Percentiles rank a stretch among this genome's conserved stretches.
Conservation (phyloP, 805 yeast species). For the Kazachstania bromeliacearum region DNA sequence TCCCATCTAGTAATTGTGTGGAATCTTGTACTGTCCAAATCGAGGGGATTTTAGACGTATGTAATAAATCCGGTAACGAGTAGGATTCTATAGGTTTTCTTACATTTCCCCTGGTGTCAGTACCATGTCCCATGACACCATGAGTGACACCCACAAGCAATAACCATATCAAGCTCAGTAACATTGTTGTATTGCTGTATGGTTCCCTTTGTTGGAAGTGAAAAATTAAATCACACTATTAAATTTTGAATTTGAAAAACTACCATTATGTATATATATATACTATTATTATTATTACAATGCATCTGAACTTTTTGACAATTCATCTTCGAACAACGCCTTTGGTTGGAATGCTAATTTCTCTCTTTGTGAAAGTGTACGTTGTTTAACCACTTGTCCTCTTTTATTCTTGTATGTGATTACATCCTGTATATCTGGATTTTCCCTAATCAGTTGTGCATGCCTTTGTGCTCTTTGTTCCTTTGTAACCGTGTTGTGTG, state of each 20-base stretch:
- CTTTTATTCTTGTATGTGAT: conserved; percentile 29
- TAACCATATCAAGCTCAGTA: too few species aligned
- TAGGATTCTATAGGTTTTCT: conserved; percentile 13
- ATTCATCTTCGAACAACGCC: conserved; percentile 17
- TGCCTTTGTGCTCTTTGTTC: conserved; percentile 11
- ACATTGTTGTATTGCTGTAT: too few species aligned
- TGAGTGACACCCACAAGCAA: too few species aligned
- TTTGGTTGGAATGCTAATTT: conserved; percentile 23
- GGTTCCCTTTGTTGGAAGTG: too few species aligned
- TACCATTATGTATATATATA: too few species aligned
- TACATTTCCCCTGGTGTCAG: conserved; percentile 39
- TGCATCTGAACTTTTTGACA: too few species aligned
- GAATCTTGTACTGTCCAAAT: conserved; percentile 35
- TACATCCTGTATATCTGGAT: conserved; percentile 18
- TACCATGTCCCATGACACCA: too few species aligned
- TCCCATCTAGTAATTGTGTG: conserved; percentile 40
- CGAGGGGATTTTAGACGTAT: conserved; percentile 10
- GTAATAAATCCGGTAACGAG: conserved; percentile 33
- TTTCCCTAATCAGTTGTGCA: conserved; percentile 9
- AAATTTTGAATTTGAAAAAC: too few species aligned
- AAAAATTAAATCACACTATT: too few species aligned
- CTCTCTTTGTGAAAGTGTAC: conserved; percentile 16
- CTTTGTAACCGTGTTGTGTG: conserved; percentile 5
- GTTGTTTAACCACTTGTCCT: conserved; percentile 25
- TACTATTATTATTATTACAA: too few species aligned